Percentiles rank a stretch among this genome's conserved stretches.
These are phyloP conservation scores for Apophysomyces trapeziformis DNA, from an alignment of 371 early-diverging fungal genomes.

Conservation along the genomic window DNA sequence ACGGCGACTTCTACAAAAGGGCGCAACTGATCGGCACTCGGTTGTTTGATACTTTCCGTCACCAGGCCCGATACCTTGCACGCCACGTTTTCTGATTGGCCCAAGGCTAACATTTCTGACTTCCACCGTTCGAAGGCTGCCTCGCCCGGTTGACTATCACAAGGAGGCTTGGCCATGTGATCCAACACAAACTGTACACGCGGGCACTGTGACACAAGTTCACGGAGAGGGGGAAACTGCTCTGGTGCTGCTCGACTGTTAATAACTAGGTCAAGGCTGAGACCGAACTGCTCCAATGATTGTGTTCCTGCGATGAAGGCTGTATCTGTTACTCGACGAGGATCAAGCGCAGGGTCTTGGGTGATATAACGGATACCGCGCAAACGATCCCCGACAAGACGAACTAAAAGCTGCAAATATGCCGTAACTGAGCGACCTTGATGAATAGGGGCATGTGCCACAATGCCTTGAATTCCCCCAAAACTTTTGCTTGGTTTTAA, in stretches of 20 bases:
- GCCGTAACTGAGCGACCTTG: conserved; percentile 29
- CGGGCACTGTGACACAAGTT: conserved; percentile 44
- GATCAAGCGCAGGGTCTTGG: conserved; percentile 40
- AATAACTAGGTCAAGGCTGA: conserved; percentile 48
- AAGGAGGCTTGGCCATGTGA: conserved; percentile 57
- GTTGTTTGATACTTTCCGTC: conserved; percentile 29
- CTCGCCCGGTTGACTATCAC: conserved; percentile 34
- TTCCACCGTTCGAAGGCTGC: conserved; percentile 38
- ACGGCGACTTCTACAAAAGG: conserved; percentile 43
- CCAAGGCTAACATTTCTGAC: conserved; percentile 27
- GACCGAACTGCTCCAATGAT: conserved; percentile 27
- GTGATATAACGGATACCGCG: conserved; percentile 45
- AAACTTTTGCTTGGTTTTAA: conserved; percentile 19
- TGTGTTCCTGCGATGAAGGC: conserved; percentile 40
- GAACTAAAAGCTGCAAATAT: conserved; percentile 34
- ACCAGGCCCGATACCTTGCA: conserved; percentile 51
- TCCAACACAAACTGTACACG: conserved; percentile 46
- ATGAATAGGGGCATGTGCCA: conserved; percentile 50
- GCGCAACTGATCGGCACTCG: conserved; percentile 24
- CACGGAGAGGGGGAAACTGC: conserved; percentile 44
- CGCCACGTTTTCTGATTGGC: conserved; percentile 30
- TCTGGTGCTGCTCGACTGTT: conserved; percentile 37
- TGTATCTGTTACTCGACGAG: conserved; percentile 23
- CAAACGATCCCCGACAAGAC: conserved; percentile 20
- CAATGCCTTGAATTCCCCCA: conserved; percentile 47